Evolutionary conservation across 345 rosid species (phyloP), one percentile per base, ranked within the genome.

Genomic region (Linum usitatissimum): DNA sequence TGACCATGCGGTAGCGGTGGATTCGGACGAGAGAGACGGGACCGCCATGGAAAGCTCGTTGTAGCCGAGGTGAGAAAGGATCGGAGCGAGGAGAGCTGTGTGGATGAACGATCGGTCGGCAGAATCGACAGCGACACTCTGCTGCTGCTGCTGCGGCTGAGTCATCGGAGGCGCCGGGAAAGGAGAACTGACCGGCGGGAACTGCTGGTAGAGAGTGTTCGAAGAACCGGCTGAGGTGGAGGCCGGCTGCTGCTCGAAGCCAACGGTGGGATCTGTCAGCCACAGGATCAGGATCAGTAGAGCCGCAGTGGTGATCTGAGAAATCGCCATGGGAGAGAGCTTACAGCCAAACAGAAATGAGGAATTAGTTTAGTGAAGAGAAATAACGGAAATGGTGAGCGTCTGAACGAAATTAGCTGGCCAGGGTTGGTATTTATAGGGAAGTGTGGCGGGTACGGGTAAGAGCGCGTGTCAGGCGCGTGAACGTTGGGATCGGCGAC

Each of bases 41-140:
- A 80, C 83, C 0, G 80, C 86, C 30, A 62, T 70, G 57, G 91
- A 76, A 15, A 85, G 81, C 66, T 79, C 83, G 69, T 71, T 79
- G 78, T 73, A 85, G 65, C 87, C 86, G 64, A 85, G 91, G 61
- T 83, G 87, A 45, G 84, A 70, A 23, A 83, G 87, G 66, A 81
- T 79, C 14, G 87, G 84, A 28, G 57, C 72, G 1, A 79, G 79
- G 23, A 75, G 68, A 60, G 81, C 68, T 4, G 71, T 57, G 70
- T 70, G 62, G 79, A 68, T 71, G 39, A 70, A 20, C 1, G 74
- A 30, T 18, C 66, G 66, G 5, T 79, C 80, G 8, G 7, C 49
- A 51, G 74, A 8, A 13, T 72, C 76, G n/a, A 45, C 34, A 14
- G 40, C 36, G 59, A 58, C 1, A 17, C 61, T 9, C n/a, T 65